Conservation (phyloP, 805 yeast genomes). For the Candida insectalens region DNA sequence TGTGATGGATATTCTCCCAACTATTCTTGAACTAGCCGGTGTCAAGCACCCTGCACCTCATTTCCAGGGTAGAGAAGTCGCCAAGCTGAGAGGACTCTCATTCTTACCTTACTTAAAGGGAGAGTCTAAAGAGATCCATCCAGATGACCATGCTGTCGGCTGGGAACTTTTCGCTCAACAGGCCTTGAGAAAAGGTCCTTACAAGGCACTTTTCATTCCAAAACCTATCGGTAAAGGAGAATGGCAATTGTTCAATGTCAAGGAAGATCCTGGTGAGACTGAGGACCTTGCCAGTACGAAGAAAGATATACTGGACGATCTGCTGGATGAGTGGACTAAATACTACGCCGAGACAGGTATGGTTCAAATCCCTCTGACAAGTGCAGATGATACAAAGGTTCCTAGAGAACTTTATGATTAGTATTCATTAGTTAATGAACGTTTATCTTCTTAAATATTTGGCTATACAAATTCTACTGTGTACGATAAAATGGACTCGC, state of each 20-base stretch:
- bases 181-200: slow-evolving; percentile 41
- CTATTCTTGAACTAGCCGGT: slow-evolving; percentile 39
- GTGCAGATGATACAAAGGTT: slow-evolving; percentile 21
- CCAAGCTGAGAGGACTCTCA: slow-evolving; percentile 33
- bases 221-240: slow-evolving; percentile 38
- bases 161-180: slow-evolving; percentile 53
- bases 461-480: too few relatives aligned
- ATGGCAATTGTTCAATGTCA: slow-evolving; percentile 39
- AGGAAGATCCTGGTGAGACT: slow-evolving; percentile 37
- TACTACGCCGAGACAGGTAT: slow-evolving; percentile 44
- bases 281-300: slow-evolving; percentile 28
- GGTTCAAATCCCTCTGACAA: too few relatives aligned
- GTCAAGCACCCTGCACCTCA: slow-evolving; percentile 31
- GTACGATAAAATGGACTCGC: too few relatives aligned
- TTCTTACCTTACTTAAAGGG: slow-evolving; percentile 31
- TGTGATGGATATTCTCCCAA: slow-evolving; percentile 53
- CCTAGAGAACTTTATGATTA: too few relatives aligned
- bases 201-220: slow-evolving; percentile 39
- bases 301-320: slow-evolving; percentile 29
- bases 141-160: slow-evolving; percentile 35
- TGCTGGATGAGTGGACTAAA: slow-evolving; percentile 38
- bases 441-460: too few relatives aligned
- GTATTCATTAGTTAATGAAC: too few relatives aligned
- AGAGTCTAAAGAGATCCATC: slow-evolving; percentile 24
- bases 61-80: slow-evolving; percentile 35